A percentile compares a stretch with the other conserved stretches of the same genome.
Evolutionary conservation across 2,329 filamentous ascomycete genomes (phyloP).

Genomic region (Aspergillus tanneri): DNA sequence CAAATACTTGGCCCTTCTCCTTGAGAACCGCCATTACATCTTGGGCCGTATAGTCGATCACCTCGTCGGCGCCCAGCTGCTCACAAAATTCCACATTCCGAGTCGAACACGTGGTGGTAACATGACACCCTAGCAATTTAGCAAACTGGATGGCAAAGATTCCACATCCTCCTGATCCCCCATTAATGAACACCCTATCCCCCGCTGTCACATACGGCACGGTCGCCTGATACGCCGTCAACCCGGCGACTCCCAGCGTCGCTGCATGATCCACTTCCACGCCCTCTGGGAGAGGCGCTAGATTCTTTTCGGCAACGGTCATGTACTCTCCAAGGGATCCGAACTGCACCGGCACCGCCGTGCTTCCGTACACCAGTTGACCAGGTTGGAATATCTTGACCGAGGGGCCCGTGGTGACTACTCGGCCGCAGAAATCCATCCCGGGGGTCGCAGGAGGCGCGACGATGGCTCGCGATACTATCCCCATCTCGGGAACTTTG

Average conservation of each 20-base stretch:
- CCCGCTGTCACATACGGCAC: constrained; percentile 50
- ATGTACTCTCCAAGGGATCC: constrained; percentile 50
- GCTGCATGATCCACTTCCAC: constrained; percentile 45
- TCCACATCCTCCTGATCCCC: constrained; percentile 62
- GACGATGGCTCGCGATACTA: constrained; percentile 43
- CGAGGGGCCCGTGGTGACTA: constrained; percentile 38
- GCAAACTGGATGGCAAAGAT: constrained; percentile 63
- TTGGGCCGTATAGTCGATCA: constrained; percentile 58
- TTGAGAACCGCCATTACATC: constrained; percentile 51
- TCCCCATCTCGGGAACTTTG: constrained; percentile 57
- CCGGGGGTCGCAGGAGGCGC: constrained; percentile 50
- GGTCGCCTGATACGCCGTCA: constrained; percentile 52
- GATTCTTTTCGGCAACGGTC: constrained; percentile 33
- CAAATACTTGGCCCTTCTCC: constrained; percentile 51
- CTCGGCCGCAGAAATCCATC: constrained; percentile 51
- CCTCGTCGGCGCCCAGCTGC: constrained; percentile 61
- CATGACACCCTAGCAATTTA: constrained; percentile 59
- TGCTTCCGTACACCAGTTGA: constrained; percentile 49
- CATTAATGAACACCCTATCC: constrained; percentile 64
- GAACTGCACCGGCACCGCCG: constrained; percentile 30
- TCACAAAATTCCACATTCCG: constrained; percentile 58
- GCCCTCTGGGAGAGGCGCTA: constrained; percentile 44
- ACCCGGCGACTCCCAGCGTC: constrained; percentile 47
- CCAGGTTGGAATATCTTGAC: constrained; percentile 38
- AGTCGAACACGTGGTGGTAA: constrained; percentile 59